phyloP scores from a whole-genome alignment of 495 filamentous ascomycete species.

The Tuber aestivum region DNA sequence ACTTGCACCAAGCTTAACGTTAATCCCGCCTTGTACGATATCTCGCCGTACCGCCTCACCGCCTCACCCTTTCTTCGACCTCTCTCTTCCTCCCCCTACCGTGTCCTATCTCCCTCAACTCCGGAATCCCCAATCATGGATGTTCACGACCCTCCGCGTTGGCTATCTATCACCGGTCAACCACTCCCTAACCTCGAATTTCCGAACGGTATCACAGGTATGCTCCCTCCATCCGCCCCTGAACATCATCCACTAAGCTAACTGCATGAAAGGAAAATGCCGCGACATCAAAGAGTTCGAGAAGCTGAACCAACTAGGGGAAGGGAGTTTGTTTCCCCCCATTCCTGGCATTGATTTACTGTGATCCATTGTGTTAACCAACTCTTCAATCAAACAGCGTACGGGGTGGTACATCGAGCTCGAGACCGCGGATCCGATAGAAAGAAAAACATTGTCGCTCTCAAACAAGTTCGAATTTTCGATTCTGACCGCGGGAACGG shows the following conservation, averaged over 20 bases:
- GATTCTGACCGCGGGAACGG: slow-evolving; percentile 48
- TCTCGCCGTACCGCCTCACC: background rate
- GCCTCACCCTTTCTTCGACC: background rate
- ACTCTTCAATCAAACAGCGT: slow-evolving; percentile 39
- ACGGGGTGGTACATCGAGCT: slow-evolving; percentile 48
- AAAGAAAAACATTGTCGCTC: slow-evolving; percentile 42
- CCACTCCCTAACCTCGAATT: slow-evolving; percentile 40
- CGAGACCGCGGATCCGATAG: slow-evolving; percentile 41
- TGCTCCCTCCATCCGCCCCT: slow-evolving; percentile 4
- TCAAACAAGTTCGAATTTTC: slow-evolving; percentile 48
- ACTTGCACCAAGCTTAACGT: background rate
- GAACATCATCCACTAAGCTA: slow-evolving; percentile 8
- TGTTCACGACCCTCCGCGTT: slow-evolving; percentile 24
- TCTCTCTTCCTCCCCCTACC: background rate
- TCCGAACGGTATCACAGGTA: slow-evolving; percentile 42
- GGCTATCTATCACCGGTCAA: slow-evolving; percentile 46
- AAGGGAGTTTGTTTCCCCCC: slow-evolving; percentile 45
- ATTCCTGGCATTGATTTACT: background rate
- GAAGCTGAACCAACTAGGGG: slow-evolving; percentile 47
- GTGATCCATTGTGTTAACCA: background rate
- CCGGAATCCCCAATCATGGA: slow-evolving; percentile 2
- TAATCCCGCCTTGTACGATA: background rate
- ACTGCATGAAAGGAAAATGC: slow-evolving; percentile 43
- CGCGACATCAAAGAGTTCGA: slow-evolving; percentile 44
- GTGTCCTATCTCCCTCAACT: background rate